Base-by-base conservation (phyloP, 352 stramenopile species). In the Globisporangium polare region DNA sequence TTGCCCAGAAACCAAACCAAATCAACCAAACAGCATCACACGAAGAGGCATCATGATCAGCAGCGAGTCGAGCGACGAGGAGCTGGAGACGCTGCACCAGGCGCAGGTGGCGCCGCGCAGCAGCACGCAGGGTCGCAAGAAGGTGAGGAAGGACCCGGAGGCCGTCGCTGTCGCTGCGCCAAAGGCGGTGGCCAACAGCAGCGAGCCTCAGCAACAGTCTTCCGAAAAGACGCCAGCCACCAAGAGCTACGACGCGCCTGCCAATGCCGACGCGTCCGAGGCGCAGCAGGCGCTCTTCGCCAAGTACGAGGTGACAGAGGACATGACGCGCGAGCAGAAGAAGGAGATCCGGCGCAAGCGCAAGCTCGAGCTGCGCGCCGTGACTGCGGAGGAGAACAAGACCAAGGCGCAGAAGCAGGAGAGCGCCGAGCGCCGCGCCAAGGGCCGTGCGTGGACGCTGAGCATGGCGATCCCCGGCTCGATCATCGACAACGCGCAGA, bases 401-500 rank as follows among this genome's bases (percentile, higher is more conserved):
- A 66, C 79, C 49, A 74, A 80, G 64, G 56, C 51, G 9, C 37
- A 78, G 58, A 45, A 67, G 43, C 53, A 80, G 53, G 58, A 75
- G 33, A 62, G 69, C 26, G 64, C 60, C 39, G 81, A 85, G 63
- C 76, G 83, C 1, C 65, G 69, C 17, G 60, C 71, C 22, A 84
- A 89, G 31, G 86, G 86, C 43, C 83, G 87, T 9, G 72, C 72
- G n/a, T 97, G 90, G 63, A 99, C 97, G 26, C 67, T 99, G 46
- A 98, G 88, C 37, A 98, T 99, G 64, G 96, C 97, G 12, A 80
- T 99, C 54, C 96, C 97, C 0, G 96, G 96, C 37, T 98, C 90
- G 43, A 95, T 99, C 33, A 74, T 99, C 13, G 95, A 97, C 64
- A 99, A 99, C 71, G 96, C 95, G 37, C 96, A 99, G 77, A 99